Evolutionary conservation across 345 rosid species (phyloP).

Genomic region (Xanthoceras sorbifolium): DNA sequence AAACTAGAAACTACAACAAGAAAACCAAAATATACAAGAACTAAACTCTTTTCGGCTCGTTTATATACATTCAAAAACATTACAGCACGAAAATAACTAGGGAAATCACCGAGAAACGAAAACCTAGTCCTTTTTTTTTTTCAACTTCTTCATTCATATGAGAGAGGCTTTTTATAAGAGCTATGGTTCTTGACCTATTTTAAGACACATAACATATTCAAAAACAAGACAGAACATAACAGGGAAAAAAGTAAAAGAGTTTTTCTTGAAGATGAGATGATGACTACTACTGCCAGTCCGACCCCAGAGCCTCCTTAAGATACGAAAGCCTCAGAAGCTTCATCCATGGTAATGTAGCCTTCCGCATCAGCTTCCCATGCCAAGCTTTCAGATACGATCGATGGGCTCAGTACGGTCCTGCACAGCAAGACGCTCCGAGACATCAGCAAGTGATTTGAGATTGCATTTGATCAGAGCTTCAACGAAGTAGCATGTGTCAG

Average conservation of each 20-base stretch:
- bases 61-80: slow-evolving; percentile 19
- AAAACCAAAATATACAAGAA: not conserved
- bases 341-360: slow-evolving; percentile 49
- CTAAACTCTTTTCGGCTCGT: not conserved
- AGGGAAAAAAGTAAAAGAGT: slow-evolving; percentile 3
- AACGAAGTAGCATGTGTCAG: slow-evolving; percentile 94
- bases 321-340: slow-evolving; percentile 45
- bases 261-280: slow-evolving; percentile 20
- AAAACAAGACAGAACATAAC: slow-evolving; percentile 18
- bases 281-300: slow-evolving; percentile 46
- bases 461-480: slow-evolving; percentile 91
- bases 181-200: slow-evolving; percentile 34
- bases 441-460: slow-evolving; percentile 86
- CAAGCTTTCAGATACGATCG: slow-evolving; percentile 36
- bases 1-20: not conserved
- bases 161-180: slow-evolving; percentile 12
- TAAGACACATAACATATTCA: slow-evolving; percentile 20
- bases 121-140: not conserved
- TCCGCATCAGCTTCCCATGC: slow-evolving; percentile 7
- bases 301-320: slow-evolving; percentile 39
- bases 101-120: slow-evolving; percentile 6
- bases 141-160: slow-evolving; percentile 16
- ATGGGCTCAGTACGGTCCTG: slow-evolving; percentile 64
- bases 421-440: slow-evolving; percentile 83
- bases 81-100: slow-evolving; percentile 21